Percentiles rank a stretch among this genome's conserved stretches.
These are phyloP conservation scores for Avena eriantha DNA, from an alignment of 176 grass and related monocot genomes.

Conservation along the genomic window DNA sequence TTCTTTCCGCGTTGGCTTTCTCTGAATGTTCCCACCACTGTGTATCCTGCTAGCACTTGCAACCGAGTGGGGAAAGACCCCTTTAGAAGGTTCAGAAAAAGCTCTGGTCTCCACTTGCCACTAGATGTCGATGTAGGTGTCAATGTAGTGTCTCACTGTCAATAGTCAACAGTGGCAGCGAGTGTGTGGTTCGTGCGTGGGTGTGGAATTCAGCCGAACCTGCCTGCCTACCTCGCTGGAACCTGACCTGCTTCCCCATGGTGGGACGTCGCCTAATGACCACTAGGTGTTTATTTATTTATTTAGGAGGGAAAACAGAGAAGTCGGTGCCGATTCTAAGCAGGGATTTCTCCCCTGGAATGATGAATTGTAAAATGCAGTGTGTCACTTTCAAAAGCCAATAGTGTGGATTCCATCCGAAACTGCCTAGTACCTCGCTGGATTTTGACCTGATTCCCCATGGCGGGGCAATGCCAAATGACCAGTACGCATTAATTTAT, in stretches of 20 bases:
- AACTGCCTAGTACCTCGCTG: too few species aligned
- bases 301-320: too few species aligned
- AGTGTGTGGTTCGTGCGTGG: neutral
- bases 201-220: slow-evolving; percentile 41
- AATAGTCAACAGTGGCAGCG: neutral
- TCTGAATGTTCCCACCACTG: slow-evolving; percentile 7
- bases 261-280: neutral
- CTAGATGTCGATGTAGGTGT: slow-evolving; percentile 14
- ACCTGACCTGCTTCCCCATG: neutral
- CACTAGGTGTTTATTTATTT: too few species aligned
- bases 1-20: neutral
- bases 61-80: slow-evolving; percentile 5
- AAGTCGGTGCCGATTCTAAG: too few species aligned
- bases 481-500: neutral
- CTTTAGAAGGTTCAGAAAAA: neutral
- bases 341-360: too few species aligned
- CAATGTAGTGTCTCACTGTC: slow-evolving; percentile 16
- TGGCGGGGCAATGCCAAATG: neutral
- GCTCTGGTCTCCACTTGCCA: neutral
- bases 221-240: slow-evolving; percentile 31
- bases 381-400: too few species aligned
- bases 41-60: neutral
- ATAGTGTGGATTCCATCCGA: too few species aligned
- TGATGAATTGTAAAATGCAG: too few species aligned
- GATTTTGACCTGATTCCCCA: too few species aligned